Evolutionary conservation across 2,329 filamentous ascomycete species (phyloP), one percentile per base, ranked within the genome.

Genomic region (Penicillium brevicompactum): DNA sequence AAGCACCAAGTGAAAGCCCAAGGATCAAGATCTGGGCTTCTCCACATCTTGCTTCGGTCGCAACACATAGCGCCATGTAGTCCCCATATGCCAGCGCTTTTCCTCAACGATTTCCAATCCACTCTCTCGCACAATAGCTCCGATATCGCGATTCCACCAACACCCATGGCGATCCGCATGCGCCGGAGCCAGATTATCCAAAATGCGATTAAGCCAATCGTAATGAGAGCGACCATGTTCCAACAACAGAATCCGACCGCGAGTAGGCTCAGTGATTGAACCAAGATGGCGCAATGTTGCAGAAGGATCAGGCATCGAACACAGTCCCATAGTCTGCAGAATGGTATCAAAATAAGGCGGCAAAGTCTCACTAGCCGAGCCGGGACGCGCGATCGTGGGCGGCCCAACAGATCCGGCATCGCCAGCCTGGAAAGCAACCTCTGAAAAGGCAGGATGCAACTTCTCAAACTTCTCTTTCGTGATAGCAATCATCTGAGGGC

Each of bases 91-190:
- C 68, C 71, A 78, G 41, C 78, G 65, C 58, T 75, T 73, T 58
- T 75, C 71, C 62, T 77, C 76, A 42, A 80, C 75, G 49, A 81
- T 66, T 61, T 77, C 75, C 59, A 81, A 61, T 27, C 78, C 78
- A 61, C 78, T 80, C 53, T 77, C 68, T 50, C 67, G 61, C n/a
- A 81, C 72, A 59, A 81, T 75, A 51, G 71, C 67, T 32, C 76
- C 77, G 45, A 82, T 79, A 70, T 82, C 79, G 38, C 78, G 72
- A 65, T 82, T 82, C 73, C 76, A 80, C 79, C 79, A 82, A 64
- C 79, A 82, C 14, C 79, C 79, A 68, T 80, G 77, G n/a, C 73
- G 69, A 58, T 79, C 70, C 32, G 79, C 79, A 67, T 81, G 79
- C 38, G 73, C 69, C 4, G 76, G 69, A 2, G 79, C 79, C 52